A percentile compares a stretch with the other conserved stretches of the same genome.
phyloP scores from a whole-genome alignment of 441 rosid species.

The Adansonia grandidieri region DNA sequence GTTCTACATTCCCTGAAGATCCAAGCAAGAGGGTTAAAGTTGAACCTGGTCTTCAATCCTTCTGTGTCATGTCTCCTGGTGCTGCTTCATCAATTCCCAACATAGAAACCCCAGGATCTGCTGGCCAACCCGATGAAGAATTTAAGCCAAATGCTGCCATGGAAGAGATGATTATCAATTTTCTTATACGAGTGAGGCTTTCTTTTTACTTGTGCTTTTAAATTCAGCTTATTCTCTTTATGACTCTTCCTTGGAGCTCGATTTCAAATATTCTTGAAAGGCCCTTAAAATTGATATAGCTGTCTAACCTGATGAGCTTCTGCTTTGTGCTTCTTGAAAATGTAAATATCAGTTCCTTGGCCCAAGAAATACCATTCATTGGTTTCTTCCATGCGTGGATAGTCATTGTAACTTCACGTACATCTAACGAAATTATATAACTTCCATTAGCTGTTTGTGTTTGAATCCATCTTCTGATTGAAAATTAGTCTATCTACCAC shows the following conservation, averaged over 20 bases:
- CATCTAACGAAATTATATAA: conserved; percentile 3
- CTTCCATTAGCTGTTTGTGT: neutral
- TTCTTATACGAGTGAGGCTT: conserved; percentile 88
- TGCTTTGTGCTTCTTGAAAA: conserved; percentile 21
- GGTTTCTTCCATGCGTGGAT: conserved; percentile 11
- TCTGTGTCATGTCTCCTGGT: conserved; percentile 95
- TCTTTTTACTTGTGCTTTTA: conserved; percentile 31
- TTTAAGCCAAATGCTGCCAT: conserved; percentile 99
- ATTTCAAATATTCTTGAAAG: neutral
- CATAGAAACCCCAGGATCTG: conserved; percentile 94
- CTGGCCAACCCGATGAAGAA: conserved; percentile 97
- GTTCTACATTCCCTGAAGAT: conserved; percentile 76
- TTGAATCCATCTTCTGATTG: conserved; percentile 7
- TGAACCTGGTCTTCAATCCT: conserved; percentile 92
- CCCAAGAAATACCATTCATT: neutral
- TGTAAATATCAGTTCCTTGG: conserved; percentile 5
- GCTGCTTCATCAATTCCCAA: conserved; percentile 84
- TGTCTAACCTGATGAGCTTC: neutral
- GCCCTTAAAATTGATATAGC: neutral
- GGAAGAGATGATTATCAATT: conserved; percentile 99
- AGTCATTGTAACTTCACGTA: neutral
- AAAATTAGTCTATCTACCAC: neutral
- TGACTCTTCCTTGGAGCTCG: neutral
- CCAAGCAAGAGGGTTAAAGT: conserved; percentile 81
- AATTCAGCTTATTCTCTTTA: conserved; percentile 20